Base-by-base conservation (phyloP, 129 eudicot species). In the Flaveria linearis region DNA sequence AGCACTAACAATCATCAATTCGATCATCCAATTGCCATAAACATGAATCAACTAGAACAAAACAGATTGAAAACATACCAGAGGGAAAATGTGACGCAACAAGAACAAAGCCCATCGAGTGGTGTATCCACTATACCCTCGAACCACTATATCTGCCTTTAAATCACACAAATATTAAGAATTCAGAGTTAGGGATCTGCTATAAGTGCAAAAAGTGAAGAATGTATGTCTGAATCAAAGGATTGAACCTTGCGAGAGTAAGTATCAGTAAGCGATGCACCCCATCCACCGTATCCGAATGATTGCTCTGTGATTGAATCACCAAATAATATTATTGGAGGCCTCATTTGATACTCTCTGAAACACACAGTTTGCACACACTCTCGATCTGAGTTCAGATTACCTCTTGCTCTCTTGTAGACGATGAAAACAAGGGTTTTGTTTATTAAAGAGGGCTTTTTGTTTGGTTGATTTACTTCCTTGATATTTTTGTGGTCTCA, bases 111-210 rank as follows among this genome's bases (percentile, higher is more conserved):
- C 98, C 98, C 98, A 93, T 30, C 91, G 85, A 69, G 92, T 88
- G 66, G 82, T 93, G 87, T 93, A 92, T 77, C 98, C 98, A 71
- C 92, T 89, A 52, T 88, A 93, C 22, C 98, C 98, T 69, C 98
- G 95, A 68, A 79, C 87, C 68, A 93, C 69, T 2, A 93, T 84
- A 85, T 93, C 98, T 68, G 91, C 96, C 98, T 93, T 9, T 30
- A 0, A 42, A 28, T 28, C 30, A 75, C 39, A n/a, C n/a, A 43
- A 67, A 22, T 9, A 15, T 52, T 23, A 22, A 25, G 11, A 9
- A 17, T 26, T 0, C 2, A 2, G 60, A 72, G 60, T 46, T 55
- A 45, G 69, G 17, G 46, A 77, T 77, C 47, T 26, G 67, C 49
- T 16, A 12, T 2, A 13, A 17, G 12, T 28, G 63, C 60, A 70